Percentiles rank a stretch among this genome's conserved stretches.
Conservation (phyloP, 2,329 filamentous ascomycete genomes). For the Xylariomycetidae sp. region DNA sequence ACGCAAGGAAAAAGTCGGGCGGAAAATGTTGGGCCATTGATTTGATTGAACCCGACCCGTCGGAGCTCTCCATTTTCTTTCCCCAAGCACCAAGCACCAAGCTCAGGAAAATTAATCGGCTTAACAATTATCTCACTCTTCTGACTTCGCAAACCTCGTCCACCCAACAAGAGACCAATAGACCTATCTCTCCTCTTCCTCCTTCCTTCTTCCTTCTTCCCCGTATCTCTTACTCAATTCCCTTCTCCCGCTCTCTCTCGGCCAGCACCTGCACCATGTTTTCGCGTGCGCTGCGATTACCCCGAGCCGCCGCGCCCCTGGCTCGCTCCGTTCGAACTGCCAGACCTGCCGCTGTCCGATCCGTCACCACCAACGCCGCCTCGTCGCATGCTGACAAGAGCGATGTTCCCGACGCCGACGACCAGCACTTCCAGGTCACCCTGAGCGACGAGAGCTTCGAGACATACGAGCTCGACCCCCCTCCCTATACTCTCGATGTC, state of each 20-base stretch:
- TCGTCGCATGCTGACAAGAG: constrained; percentile 82
- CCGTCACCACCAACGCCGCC: constrained; percentile 93
- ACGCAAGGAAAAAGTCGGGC: constrained; percentile 18
- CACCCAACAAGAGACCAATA: no score
- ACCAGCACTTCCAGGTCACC: constrained; percentile 85
- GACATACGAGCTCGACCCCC: constrained; percentile 97
- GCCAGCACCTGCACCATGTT: constrained; percentile 51
- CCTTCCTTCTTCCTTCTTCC: constrained; percentile 1
- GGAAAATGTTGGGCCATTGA: constrained; percentile 22
- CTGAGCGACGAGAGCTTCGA: constrained; percentile 99
- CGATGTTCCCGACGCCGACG: constrained; percentile 58
- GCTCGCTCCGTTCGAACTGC: constrained; percentile 36
- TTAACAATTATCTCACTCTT: no score
- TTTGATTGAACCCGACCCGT: constrained; percentile 15
- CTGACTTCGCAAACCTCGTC: no score
- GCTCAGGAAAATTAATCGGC: no score
- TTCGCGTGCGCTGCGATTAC: constrained; percentile 61
- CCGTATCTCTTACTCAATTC: constrained; percentile 4
- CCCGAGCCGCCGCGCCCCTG: constrained; percentile 51
- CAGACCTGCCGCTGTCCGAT: constrained; percentile 49
- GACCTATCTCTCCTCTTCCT: neutral
- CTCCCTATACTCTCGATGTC: constrained; percentile 83
- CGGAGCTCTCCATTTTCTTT: constrained; percentile 17
- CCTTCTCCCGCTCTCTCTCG: neutral
- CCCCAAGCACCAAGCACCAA: no score